phyloP scores from a whole-genome alignment of 192 early-diverging fungal genomes.

The Backusella parvicylindrica region DNA sequence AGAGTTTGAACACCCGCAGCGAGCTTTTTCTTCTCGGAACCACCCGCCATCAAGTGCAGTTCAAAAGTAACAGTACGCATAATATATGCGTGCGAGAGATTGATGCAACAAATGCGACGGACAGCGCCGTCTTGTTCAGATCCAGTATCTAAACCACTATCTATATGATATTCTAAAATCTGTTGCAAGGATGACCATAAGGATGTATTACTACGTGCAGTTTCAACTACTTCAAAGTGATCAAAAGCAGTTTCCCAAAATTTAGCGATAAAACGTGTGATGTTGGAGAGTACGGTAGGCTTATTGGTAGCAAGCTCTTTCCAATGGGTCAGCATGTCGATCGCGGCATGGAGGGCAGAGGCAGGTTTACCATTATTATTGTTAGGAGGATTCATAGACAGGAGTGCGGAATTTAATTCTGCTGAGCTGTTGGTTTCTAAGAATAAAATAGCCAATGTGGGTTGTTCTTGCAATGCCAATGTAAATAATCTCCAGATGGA shows the following conservation, averaged over 20 bases:
- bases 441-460: constrained; percentile 38
- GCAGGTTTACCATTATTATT: neutral
- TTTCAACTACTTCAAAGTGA: constrained; percentile 34
- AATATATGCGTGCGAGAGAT: constrained; percentile 13
- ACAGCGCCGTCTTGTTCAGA: neutral
- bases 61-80: constrained; percentile 23
- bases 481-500: constrained; percentile 49
- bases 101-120: constrained; percentile 21
- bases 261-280: constrained; percentile 40
- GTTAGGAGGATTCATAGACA: neutral
- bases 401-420: neutral
- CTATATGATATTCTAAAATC: constrained; percentile 25
- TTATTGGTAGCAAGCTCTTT: constrained; percentile 24
- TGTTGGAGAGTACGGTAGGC: constrained; percentile 40
- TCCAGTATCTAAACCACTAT: neutral
- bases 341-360: constrained; percentile 38
- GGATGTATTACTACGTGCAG: constrained; percentile 31
- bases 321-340: constrained; percentile 36
- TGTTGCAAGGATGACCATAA: constrained; percentile 42
- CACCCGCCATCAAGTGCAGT: constrained; percentile 18
- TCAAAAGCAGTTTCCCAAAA: constrained; percentile 47
- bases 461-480: constrained; percentile 38
- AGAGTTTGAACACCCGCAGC: constrained; percentile 25
- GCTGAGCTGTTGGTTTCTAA: constrained; percentile 11
- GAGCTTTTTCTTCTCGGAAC: neutral